Conservation (phyloP, 768 basidiomycete species). For the Pleurotus cornucopiae region DNA sequence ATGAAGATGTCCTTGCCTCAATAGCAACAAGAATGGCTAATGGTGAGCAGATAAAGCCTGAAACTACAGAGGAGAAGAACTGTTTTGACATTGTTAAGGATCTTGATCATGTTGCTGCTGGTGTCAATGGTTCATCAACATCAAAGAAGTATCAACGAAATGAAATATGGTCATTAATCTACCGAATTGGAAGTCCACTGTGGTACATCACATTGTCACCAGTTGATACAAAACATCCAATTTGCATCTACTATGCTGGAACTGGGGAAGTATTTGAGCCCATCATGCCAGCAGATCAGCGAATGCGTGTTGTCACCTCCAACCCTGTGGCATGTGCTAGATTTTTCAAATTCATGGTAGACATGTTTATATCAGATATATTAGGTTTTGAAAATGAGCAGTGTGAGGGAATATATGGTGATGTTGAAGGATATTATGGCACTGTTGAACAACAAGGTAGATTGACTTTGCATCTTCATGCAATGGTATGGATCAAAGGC, state of each 20-base stretch:
- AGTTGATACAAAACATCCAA: neutral
- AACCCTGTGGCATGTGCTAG: no score
- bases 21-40: conserved; percentile 16
- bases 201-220: neutral
- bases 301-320: neutral
- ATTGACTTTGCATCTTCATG: conserved; percentile 24
- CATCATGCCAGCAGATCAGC: conserved; percentile 10
- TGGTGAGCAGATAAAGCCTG: conserved; percentile 21
- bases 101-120: conserved; percentile 28
- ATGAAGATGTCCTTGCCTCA: neutral
- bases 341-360: no score
- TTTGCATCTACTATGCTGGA: conserved; percentile 19
- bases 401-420: conserved; percentile 16
- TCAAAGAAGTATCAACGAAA: no score
- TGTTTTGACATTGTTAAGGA: conserved; percentile 30
- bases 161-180: no score
- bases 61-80: conserved; percentile 24
- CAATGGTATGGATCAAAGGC: conserved; percentile 25
- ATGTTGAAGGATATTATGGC: conserved; percentile 21
- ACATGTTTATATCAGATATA: conserved; percentile 19
- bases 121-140: conserved; percentile 21
- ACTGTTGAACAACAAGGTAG: conserved; percentile 28
- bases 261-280: conserved; percentile 8
- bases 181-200: conserved; percentile 10
- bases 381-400: conserved; percentile 11